Evolutionary conservation across 2,329 filamentous ascomycete species (phyloP), one percentile per base, ranked within the genome.

Genomic region (Lanzia echinophila): DNA sequence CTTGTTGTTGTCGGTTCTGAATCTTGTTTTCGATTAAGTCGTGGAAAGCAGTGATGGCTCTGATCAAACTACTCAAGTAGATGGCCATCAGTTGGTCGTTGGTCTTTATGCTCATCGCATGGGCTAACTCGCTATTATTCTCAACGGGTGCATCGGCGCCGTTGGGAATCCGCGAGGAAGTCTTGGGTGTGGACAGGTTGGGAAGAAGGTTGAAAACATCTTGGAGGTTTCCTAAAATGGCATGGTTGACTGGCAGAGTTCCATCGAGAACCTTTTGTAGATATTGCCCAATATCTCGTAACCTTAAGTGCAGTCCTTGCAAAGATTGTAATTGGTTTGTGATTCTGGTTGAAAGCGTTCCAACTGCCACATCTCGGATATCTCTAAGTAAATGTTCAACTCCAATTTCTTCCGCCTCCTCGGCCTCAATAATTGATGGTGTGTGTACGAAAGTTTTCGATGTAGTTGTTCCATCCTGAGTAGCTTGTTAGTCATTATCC

Each of bases 11-110:
- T 70, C 92, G 83, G 75, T 99, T 99, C 76, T 97, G 92, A 63
- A 97, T 96, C 81, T 99, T 99, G 78, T 99, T 99, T 77, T 99
- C 94, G 62, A 99, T 99, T 63, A 99, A 75, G 70, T 99, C 94
- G 71, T 99, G 94, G 85, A 97, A 99, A 7, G 94, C 94, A 12
- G 94, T 97, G 68, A 99, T 99, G 54, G 94, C 94, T 58, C 94
- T 83, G 73, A 99, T 97, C 76, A 97, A 76, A 75, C 89, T 95
- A 74, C 89, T 95, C 52, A 99, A 79, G 73, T 99, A 99, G 70
- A 99, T 97, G 50, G 91, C 84, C 88, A 99, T 96, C 61, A 99
- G 82, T 75, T 99, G 94, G 71, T 99, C 94, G 68, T 99, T 99
- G 56, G 92, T 97, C 82, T 99, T 99, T 75, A 96, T 83, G 73